phyloP scores from a whole-genome alignment of 306 rosid species.

The Delonix regia region DNA sequence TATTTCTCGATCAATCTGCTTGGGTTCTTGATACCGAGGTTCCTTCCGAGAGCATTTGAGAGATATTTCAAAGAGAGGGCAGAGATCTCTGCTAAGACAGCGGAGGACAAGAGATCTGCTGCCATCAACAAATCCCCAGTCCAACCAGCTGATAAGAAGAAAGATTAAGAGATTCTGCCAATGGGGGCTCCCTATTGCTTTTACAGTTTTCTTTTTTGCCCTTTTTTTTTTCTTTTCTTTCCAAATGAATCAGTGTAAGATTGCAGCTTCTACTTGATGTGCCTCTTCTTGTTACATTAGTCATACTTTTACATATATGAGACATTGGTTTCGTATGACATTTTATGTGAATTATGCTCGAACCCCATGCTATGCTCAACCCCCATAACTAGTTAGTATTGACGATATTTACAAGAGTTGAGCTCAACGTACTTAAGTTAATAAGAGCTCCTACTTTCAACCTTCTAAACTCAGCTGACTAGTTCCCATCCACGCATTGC shows the following conservation, averaged over 20 bases:
- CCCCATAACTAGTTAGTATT: too few relatives aligned
- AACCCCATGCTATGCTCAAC: too few relatives aligned
- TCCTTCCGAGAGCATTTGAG: conserved; percentile 82
- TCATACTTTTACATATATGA: not conserved
- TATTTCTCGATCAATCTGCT: conserved; percentile 67
- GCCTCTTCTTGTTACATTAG: not conserved
- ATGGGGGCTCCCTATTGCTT: not conserved
- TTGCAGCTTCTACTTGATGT: not conserved
- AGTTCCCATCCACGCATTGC: too few relatives aligned
- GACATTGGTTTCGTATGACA: not conserved
- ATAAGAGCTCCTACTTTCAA: too few relatives aligned
- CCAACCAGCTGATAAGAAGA: conserved; percentile 14
- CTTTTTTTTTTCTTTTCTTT: not conserved
- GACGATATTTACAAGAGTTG: too few relatives aligned
- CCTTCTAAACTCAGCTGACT: too few relatives aligned
- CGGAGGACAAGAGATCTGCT: conserved; percentile 52
- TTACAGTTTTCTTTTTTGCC: not conserved
- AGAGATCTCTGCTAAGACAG: conserved; percentile 59
- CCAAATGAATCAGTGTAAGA: not conserved
- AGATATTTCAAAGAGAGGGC: conserved; percentile 59
- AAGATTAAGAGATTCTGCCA: conserved; percentile 11
- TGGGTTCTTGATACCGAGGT: conserved; percentile 73
- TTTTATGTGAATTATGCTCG: not conserved
- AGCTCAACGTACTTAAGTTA: too few relatives aligned
- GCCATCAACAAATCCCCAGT: conserved; percentile 3